Evolutionary conservation across 352 stramenopile species (phyloP).

Genomic region (Globisporangium lucens): DNA sequence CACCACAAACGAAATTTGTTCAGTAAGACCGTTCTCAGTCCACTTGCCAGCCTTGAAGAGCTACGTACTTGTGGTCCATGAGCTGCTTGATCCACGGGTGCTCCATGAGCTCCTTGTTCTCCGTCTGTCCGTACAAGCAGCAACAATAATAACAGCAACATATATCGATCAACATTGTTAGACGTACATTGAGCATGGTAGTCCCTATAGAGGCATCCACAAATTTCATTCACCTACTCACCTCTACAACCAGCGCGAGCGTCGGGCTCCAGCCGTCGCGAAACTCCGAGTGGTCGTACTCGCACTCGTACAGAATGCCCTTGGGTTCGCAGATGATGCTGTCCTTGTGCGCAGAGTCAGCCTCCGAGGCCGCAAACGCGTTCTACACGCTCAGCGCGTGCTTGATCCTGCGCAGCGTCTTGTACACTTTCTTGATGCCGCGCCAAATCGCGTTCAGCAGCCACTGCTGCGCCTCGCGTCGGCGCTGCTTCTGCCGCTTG

Average conservation of each 20-base stretch:
- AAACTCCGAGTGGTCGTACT: slow-evolving; percentile 79
- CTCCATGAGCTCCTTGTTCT: slow-evolving; percentile 74
- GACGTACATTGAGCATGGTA: not conserved
- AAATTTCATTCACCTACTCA: slow-evolving; percentile 16
- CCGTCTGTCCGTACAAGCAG: slow-evolving; percentile 35
- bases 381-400: slow-evolving; percentile 66
- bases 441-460: slow-evolving; percentile 32
- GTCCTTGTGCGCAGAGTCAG: slow-evolving; percentile 34
- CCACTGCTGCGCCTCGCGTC: slow-evolving; percentile 23
- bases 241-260: slow-evolving; percentile 58
- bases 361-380: slow-evolving; percentile 46
- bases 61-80: slow-evolving; percentile 69
- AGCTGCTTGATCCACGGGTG: slow-evolving; percentile 76
- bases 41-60: not conserved
- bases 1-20: not conserved
- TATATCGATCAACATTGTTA: not conserved
- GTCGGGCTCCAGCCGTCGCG: slow-evolving; percentile 54
- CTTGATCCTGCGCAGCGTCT: slow-evolving; percentile 36
- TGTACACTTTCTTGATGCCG: slow-evolving; percentile 49
- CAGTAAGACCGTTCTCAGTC: too few species aligned
- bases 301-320: slow-evolving; percentile 79
- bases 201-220: not conserved
- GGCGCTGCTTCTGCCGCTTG: slow-evolving; percentile 19
- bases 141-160: not conserved
- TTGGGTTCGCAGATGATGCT: slow-evolving; percentile 76